Evolutionary conservation across 169 alveolate species (phyloP).

Genomic region (Plasmodium gonderi): DNA sequence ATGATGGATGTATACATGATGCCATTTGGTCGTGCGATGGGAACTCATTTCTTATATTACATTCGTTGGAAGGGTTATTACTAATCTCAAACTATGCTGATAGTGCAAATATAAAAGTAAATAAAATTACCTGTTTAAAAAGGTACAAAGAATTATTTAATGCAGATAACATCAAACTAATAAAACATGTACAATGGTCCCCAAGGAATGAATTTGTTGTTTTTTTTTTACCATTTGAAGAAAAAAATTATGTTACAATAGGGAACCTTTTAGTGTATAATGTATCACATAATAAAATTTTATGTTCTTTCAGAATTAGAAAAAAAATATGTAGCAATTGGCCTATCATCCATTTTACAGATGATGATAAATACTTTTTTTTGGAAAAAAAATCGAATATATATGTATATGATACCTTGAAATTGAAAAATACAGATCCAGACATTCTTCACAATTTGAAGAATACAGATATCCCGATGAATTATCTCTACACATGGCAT

Average conservation of each 20-base stretch:
- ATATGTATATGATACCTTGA: constrained; percentile 36
- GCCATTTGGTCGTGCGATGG: constrained; percentile 72
- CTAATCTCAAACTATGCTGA: constrained; percentile 9
- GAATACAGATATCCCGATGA: constrained; percentile 8
- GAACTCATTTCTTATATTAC: constrained; percentile 30
- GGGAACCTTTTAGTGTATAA: constrained; percentile 29
- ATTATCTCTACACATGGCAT: constrained; percentile 35
- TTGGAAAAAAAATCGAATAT: constrained; percentile 34
- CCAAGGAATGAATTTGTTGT: constrained; percentile 39
- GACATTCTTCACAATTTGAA: not conserved
- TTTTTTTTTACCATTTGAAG: constrained; percentile 48
- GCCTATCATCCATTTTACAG: constrained; percentile 52
- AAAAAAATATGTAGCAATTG: constrained; percentile 57
- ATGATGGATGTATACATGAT: constrained; percentile 59
- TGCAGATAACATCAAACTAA: constrained; percentile 15
- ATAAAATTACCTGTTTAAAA: constrained; percentile 1
- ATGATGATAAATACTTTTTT: constrained; percentile 47
- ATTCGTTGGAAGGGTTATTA: constrained; percentile 36
- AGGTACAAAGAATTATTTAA: constrained; percentile 39
- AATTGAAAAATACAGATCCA: not conserved
- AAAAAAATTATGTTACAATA: not conserved
- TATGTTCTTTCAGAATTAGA: constrained; percentile 45
- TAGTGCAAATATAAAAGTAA: not conserved
- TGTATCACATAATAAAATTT: constrained; percentile 1
- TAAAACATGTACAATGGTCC: constrained; percentile 72